Percentiles rank a stretch among this genome's conserved stretches.
phyloP scores from a whole-genome alignment of 306 rosid genomes.

The Lagenaria siceraria region DNA sequence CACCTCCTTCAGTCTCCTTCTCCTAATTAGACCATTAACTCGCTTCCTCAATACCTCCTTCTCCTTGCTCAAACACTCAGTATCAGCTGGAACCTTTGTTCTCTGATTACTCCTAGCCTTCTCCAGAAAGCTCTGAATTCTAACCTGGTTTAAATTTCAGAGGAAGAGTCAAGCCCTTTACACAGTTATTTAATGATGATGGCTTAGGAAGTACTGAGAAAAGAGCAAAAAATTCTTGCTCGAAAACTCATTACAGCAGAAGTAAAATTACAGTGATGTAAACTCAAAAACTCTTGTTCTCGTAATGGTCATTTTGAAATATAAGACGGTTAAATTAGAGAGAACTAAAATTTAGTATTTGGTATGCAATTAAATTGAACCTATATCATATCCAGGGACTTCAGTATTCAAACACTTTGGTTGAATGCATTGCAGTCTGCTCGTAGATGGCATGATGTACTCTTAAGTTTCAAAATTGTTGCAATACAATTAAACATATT shows the following conservation, averaged over 20 bases:
- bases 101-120: conserved; percentile 33
- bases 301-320: background rate
- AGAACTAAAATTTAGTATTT: background rate
- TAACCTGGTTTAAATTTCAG: conserved; percentile 28
- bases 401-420: background rate
- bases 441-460: background rate
- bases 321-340: background rate
- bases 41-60: conserved; percentile 46
- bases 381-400: background rate
- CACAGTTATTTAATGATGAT: background rate
- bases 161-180: background rate
- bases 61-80: conserved; percentile 30
- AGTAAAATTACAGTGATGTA: background rate
- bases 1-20: conserved; percentile 36
- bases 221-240: background rate
- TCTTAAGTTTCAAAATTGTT: background rate
- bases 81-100: conserved; percentile 23
- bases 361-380: background rate
- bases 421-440: background rate
- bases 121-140: conserved; percentile 52
- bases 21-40: conserved; percentile 46
- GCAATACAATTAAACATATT: background rate
- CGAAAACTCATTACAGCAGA: background rate
- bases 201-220: background rate
- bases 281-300: background rate